Evolutionary conservation across 345 rosid genomes (phyloP).

Genomic region (Sonneratia alba): DNA sequence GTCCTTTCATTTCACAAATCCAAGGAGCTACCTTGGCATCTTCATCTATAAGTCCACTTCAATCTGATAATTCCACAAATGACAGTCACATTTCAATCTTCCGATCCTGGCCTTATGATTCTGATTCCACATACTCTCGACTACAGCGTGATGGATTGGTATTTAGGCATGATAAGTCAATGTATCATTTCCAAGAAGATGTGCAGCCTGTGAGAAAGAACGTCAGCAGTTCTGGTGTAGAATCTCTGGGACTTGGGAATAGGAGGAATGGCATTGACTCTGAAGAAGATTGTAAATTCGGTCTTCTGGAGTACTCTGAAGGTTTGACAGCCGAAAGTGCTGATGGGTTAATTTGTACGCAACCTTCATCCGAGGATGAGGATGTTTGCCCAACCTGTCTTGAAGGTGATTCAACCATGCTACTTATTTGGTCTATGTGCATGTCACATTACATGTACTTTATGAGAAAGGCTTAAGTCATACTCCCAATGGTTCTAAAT

Average conservation of each 20-base stretch:
- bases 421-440: neutral
- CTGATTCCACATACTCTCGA: slow-evolving; percentile 44
- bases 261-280: slow-evolving; percentile 31
- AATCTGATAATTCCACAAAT: slow-evolving; percentile 24
- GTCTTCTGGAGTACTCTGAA: slow-evolving; percentile 30
- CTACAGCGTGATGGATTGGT: slow-evolving; percentile 61
- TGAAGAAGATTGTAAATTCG: slow-evolving; percentile 29
- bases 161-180: slow-evolving; percentile 49
- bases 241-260: slow-evolving; percentile 34
- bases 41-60: slow-evolving; percentile 17
- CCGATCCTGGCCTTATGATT: slow-evolving; percentile 38
- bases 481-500: neutral
- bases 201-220: slow-evolving; percentile 41
- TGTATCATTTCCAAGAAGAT: slow-evolving; percentile 51
- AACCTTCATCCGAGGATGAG: slow-evolving; percentile 44
- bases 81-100: slow-evolving; percentile 32
- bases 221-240: slow-evolving; percentile 30
- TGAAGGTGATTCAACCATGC: slow-evolving; percentile 29
- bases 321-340: slow-evolving; percentile 20
- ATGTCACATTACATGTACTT: too few species aligned
- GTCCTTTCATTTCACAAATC: slow-evolving; percentile 21
- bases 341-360: slow-evolving; percentile 19
- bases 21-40: slow-evolving; percentile 35
- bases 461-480: neutral
- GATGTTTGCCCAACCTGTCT: slow-evolving; percentile 69